phyloP scores from a whole-genome alignment of 1,284 basidiomycete species.

The Ganoderma meredithae region DNA sequence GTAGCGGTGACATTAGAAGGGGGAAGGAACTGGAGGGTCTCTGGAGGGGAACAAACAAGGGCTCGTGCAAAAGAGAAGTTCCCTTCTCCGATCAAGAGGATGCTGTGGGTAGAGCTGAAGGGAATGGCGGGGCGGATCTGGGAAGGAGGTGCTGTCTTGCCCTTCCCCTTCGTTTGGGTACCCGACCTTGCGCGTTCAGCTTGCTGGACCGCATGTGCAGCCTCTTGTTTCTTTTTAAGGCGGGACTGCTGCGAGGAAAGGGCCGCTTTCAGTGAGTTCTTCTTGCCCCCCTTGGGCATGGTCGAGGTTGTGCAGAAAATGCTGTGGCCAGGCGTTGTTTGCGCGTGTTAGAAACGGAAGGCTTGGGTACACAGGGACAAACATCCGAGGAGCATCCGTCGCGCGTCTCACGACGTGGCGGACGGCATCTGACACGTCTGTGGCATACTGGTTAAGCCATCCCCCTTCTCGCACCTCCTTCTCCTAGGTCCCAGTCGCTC shows the following conservation, averaged over 20 bases:
- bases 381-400: slow-evolving; percentile 19
- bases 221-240: slow-evolving; percentile 63
- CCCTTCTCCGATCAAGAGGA: slow-evolving; percentile 94
- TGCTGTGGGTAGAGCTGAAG: slow-evolving; percentile 76
- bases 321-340: slow-evolving; percentile 27
- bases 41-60: slow-evolving; percentile 65
- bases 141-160: slow-evolving; percentile 36
- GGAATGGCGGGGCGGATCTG: slow-evolving; percentile 63
- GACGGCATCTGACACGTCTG: slow-evolving; percentile 30
- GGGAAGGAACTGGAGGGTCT: slow-evolving; percentile 60
- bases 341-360: slow-evolving; percentile 47
- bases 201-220: slow-evolving; percentile 56
- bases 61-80: slow-evolving; percentile 94
- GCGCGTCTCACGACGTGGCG: slow-evolving; percentile 30
- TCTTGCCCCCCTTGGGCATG: slow-evolving; percentile 58
- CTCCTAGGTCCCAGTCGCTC: slow-evolving; percentile 30
- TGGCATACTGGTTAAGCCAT: slow-evolving; percentile 19
- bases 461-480: slow-evolving; percentile 9
- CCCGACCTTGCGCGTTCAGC: slow-evolving; percentile 55
- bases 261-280: slow-evolving; percentile 62
- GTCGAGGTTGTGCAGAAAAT: slow-evolving; percentile 32
- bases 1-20: slow-evolving; percentile 84
- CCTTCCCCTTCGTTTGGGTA: slow-evolving; percentile 40
- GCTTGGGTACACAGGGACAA: slow-evolving; percentile 38
- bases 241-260: slow-evolving; percentile 73